phyloP scores from a whole-genome alignment of 225 moss, liverwort and hornwort genomes.

The Physcomitrellopsis africana region DNA sequence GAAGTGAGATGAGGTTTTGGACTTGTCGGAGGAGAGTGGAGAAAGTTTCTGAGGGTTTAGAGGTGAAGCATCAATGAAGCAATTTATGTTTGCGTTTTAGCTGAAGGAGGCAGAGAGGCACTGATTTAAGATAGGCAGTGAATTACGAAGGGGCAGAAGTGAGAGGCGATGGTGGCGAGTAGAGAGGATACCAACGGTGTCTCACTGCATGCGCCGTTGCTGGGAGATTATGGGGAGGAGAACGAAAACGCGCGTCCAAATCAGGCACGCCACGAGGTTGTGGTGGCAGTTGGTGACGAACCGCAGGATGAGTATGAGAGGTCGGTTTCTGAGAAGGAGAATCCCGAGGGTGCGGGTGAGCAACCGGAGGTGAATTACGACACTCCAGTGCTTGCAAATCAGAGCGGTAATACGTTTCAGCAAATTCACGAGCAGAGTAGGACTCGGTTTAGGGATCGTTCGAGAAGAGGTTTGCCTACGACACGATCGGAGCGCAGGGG shows the following conservation, averaged over 20 bases:
- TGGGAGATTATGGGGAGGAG: constrained; percentile 22
- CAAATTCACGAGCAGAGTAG: constrained; percentile 39
- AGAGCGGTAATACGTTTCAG: constrained; percentile 38
- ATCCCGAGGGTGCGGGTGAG: neutral
- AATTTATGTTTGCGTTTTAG: no score
- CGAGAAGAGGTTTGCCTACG: neutral
- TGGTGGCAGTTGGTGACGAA: constrained; percentile 15
- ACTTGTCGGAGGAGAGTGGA: no score
- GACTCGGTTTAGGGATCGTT: neutral
- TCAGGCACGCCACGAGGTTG: constrained; percentile 25
- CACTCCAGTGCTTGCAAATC: constrained; percentile 20
- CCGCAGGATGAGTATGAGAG: neutral
- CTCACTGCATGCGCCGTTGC: constrained; percentile 38
- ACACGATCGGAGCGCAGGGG: constrained; percentile 30
- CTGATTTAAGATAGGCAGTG: neutral
- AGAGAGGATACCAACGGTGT: constrained; percentile 32
- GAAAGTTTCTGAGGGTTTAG: no score
- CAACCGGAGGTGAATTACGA: constrained; percentile 26
- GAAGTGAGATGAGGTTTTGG: no score
- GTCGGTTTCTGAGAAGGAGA: neutral
- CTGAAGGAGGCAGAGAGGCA: neutral
- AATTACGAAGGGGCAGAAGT: no score
- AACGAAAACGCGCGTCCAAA: neutral
- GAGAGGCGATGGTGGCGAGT: constrained; percentile 34
- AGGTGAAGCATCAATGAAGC: no score